A percentile compares a stretch with the other conserved stretches of the same genome.
Evolutionary conservation across 371 early-diverging fungal species (phyloP).

Genomic region (Mucor circinelloides): DNA sequence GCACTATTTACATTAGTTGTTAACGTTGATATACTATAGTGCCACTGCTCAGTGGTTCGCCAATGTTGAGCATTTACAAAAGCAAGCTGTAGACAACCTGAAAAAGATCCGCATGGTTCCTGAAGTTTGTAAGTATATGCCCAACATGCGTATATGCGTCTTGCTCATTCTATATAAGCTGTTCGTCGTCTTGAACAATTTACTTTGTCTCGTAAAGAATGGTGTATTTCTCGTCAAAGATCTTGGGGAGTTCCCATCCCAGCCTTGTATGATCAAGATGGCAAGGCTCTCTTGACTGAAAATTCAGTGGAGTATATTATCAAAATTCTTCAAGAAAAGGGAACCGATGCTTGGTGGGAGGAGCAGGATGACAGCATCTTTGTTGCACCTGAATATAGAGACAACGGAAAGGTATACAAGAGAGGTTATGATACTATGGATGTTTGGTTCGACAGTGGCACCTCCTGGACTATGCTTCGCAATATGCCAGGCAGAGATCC

Average conservation of each 20-base stretch:
- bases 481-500: constrained; percentile 25
- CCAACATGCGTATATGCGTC: background rate
- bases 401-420: constrained; percentile 53
- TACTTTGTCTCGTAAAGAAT: constrained; percentile 74
- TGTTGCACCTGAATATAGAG: constrained; percentile 69
- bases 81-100: constrained; percentile 62
- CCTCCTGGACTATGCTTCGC: constrained; percentile 74
- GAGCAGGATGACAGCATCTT: constrained; percentile 69
- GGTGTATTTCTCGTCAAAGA: constrained; percentile 94
- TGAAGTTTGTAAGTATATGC: constrained; percentile 49
- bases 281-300: constrained; percentile 69
- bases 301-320: constrained; percentile 72
- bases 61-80: constrained; percentile 64
- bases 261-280: constrained; percentile 71
- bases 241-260: constrained; percentile 86
- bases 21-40: constrained; percentile 28
- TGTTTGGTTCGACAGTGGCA: constrained; percentile 95
- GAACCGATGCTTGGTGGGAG: constrained; percentile 83
- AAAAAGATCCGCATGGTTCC: constrained; percentile 64
- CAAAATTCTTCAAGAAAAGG: constrained; percentile 58
- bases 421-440: constrained; percentile 90
- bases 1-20: background rate
- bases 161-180: constrained; percentile 18
- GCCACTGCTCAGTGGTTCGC: constrained; percentile 93
- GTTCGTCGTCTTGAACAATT: constrained; percentile 65